phyloP scores from a whole-genome alignment of 1,284 basidiomycete genomes.

The Chiua sp. region DNA sequence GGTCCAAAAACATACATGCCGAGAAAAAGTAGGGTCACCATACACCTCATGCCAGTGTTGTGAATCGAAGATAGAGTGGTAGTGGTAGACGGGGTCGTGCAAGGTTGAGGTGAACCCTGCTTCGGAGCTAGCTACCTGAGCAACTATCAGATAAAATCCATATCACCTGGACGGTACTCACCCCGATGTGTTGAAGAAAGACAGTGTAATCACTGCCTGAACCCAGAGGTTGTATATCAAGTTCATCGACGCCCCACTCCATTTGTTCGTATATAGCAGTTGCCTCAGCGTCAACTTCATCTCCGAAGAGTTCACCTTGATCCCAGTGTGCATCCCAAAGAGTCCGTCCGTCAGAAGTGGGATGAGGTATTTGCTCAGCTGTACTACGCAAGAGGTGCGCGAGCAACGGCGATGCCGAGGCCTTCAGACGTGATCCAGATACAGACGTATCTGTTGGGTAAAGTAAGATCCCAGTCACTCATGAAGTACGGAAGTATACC shows the following conservation, averaged over 20 bases:
- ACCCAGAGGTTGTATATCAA: constrained; percentile 49
- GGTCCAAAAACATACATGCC: constrained; percentile 52
- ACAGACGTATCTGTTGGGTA: constrained; percentile 59
- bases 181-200: constrained; percentile 62
- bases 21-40: constrained; percentile 74
- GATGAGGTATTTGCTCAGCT: constrained; percentile 65
- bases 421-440: constrained; percentile 61
- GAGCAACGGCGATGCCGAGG: constrained; percentile 69
- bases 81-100: constrained; percentile 74
- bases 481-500: constrained; percentile 43
- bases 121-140: constrained; percentile 57
- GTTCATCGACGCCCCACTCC: constrained; percentile 23
- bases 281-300: constrained; percentile 38
- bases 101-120: constrained; percentile 53
- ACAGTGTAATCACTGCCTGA: constrained; percentile 81
- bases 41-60: constrained; percentile 75
- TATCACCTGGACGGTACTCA: constrained; percentile 29
- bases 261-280: constrained; percentile 29
- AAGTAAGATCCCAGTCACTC: constrained; percentile 8
- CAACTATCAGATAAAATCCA: constrained; percentile 15
- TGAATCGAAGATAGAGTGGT: constrained; percentile 80
- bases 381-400: constrained; percentile 65
- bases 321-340: constrained; percentile 60
- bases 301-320: constrained; percentile 45
- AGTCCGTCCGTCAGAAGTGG: constrained; percentile 42